phyloP scores from a whole-genome alignment of 495 filamentous ascomycete species.

The Lophiostoma macrostomum region DNA sequence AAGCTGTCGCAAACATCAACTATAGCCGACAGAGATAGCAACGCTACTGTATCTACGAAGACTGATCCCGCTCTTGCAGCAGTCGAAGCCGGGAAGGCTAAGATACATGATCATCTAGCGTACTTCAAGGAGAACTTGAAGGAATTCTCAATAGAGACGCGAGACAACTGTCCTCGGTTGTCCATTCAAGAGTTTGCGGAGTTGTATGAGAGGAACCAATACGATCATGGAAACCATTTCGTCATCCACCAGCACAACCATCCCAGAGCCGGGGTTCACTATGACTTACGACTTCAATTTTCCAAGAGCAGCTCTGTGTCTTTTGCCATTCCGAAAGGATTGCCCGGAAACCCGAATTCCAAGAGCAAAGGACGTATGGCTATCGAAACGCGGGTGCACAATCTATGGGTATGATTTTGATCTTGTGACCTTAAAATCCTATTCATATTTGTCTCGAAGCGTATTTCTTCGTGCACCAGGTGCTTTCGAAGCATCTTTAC shows the following conservation, averaged over 20 bases:
- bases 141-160: conserved; percentile 32
- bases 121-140: conserved; percentile 50
- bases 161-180: conserved; percentile 39
- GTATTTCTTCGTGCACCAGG: too few relatives aligned
- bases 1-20: neutral
- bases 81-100: conserved; percentile 56
- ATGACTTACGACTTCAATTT: conserved; percentile 66
- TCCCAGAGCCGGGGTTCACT: conserved; percentile 60
- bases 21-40: neutral
- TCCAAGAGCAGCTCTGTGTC: conserved; percentile 60
- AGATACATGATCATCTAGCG: conserved; percentile 52
- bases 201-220: conserved; percentile 53
- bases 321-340: conserved; percentile 65
- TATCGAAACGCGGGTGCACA: conserved; percentile 65
- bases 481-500: too few relatives aligned
- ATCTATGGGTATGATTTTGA: conserved; percentile 56
- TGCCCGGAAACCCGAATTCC: conserved; percentile 63
- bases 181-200: conserved; percentile 47
- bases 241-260: conserved; percentile 70
- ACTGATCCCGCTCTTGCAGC: conserved; percentile 41
- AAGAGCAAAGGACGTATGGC: conserved; percentile 57
- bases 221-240: conserved; percentile 55
- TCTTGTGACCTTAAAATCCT: neutral
- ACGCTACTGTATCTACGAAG: neutral
- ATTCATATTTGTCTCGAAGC: conserved; percentile 8